Conservation (phyloP, 2,329 filamentous ascomycete species). For the Verticillium dahliae region DNA sequence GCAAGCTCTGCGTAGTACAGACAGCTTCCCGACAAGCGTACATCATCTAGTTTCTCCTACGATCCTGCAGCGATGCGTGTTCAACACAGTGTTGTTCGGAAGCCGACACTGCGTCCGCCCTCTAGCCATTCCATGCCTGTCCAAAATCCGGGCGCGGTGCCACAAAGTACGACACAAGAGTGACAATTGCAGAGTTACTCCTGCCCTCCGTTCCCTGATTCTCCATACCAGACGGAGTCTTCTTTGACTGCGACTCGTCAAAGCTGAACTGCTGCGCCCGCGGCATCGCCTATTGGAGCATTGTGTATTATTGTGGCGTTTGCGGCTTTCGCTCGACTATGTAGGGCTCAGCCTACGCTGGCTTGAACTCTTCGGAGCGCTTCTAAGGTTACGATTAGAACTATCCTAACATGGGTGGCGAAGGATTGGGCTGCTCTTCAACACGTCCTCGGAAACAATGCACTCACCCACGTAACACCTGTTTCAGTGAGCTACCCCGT, state of each 20-base stretch:
- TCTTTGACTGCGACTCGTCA: background rate
- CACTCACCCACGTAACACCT: no score
- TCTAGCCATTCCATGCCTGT: background rate
- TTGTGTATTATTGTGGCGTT: background rate
- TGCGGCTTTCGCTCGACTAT: background rate
- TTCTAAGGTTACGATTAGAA: background rate
- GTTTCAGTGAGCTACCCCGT: no score
- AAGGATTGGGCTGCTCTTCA: no score
- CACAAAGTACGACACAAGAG: background rate
- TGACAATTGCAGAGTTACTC: background rate
- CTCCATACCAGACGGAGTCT: background rate
- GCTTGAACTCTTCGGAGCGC: background rate
- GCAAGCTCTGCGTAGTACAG: background rate
- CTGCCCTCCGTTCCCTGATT: background rate
- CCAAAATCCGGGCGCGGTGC: no score
- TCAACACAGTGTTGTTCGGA: background rate
- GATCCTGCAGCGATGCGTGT: conserved; percentile 12
- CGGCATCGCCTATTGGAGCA: background rate
- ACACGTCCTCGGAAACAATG: no score
- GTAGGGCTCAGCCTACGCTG: background rate
- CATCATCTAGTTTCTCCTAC: conserved; percentile 11
- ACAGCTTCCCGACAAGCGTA: background rate
- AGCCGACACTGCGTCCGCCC: background rate
- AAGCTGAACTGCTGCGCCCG: background rate
- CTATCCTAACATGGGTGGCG: no score